phyloP scores from a whole-genome alignment of 2,329 filamentous ascomycete species.

The Colletotrichum lindemuthianum region DNA sequence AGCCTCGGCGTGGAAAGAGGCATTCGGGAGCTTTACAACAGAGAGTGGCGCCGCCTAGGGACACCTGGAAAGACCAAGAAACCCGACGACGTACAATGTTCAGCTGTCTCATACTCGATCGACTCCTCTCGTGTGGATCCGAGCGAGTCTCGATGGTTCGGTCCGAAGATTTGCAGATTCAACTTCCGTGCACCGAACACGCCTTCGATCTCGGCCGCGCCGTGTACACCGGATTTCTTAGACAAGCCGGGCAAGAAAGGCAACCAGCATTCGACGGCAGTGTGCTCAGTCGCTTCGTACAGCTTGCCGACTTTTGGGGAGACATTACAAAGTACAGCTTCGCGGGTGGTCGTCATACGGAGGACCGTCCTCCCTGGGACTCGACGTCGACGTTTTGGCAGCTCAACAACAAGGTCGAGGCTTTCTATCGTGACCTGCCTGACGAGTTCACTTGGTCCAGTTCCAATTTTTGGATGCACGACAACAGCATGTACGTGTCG shows the following conservation, averaged over 20 bases:
- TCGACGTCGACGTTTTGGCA: slow-evolving; percentile 62
- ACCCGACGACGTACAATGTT: slow-evolving; percentile 76
- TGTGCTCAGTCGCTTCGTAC: slow-evolving; percentile 62
- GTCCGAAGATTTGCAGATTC: slow-evolving; percentile 69
- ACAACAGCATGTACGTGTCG: slow-evolving; percentile 72
- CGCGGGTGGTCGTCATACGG: slow-evolving; percentile 60
- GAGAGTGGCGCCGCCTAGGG: slow-evolving; percentile 33
- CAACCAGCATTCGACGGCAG: slow-evolving; percentile 52
- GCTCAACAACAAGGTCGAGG: slow-evolving; percentile 60
- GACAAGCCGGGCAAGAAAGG: slow-evolving; percentile 34
- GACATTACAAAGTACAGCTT: slow-evolving; percentile 68
- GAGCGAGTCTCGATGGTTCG: slow-evolving; percentile 69
- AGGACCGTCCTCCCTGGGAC: slow-evolving; percentile 67
- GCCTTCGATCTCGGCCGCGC: slow-evolving; percentile 71
- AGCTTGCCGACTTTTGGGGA: slow-evolving; percentile 68
- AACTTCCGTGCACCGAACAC: slow-evolving; percentile 74
- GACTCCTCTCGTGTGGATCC: slow-evolving; percentile 73
- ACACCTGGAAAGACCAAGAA: slow-evolving; percentile 58
- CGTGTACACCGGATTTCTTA: slow-evolving; percentile 62
- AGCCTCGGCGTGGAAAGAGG: slow-evolving; percentile 39
- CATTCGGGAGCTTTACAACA: slow-evolving; percentile 3
- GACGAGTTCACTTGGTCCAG: slow-evolving; percentile 58
- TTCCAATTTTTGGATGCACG: slow-evolving; percentile 73
- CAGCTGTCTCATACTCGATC: slow-evolving; percentile 78
- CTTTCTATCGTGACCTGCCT: slow-evolving; percentile 55